A percentile compares a stretch with the other conserved stretches of the same genome.
Conservation (phyloP, 768 basidiomycete species). For the Boletus rubropictus region DNA sequence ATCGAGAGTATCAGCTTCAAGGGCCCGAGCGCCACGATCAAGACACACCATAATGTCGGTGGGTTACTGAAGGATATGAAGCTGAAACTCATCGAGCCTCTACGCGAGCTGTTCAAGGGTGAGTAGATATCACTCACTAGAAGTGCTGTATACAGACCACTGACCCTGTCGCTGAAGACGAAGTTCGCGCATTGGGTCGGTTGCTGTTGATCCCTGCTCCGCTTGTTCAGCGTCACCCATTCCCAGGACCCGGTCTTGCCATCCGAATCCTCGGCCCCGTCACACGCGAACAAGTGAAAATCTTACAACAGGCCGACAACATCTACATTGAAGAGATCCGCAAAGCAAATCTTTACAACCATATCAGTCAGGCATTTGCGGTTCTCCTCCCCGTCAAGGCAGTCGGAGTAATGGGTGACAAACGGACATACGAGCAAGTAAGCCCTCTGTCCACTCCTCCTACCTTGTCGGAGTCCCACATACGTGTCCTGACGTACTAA, state of each 20-base stretch:
- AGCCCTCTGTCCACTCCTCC: conserved; percentile 7
- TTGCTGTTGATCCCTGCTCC: conserved; percentile 87
- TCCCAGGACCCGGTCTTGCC: conserved; percentile 97
- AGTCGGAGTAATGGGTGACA: conserved; percentile 97
- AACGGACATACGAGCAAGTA: conserved; percentile 92
- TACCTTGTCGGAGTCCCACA: neutral
- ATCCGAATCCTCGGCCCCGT: conserved; percentile 97
- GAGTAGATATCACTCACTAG: conserved; percentile 11
- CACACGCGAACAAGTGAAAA: conserved; percentile 85
- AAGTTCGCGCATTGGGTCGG: conserved; percentile 89
- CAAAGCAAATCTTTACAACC: conserved; percentile 83
- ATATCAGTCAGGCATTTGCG: conserved; percentile 95
- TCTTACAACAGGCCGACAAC: conserved; percentile 84
- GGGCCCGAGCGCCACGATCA: conserved; percentile 97
- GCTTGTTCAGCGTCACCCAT: conserved; percentile 94
- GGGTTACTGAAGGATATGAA: conserved; percentile 97
- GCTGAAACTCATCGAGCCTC: conserved; percentile 94
- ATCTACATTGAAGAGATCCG: conserved; percentile 99
- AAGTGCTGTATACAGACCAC: neutral
- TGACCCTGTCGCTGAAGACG: conserved; percentile 50
- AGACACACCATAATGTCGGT: conserved; percentile 99
- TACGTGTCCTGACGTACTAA: conserved; percentile 1
- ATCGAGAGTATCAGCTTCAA: conserved; percentile 99
- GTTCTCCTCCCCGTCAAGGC: conserved; percentile 94
- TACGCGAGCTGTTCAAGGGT: conserved; percentile 99